Base-by-base conservation (phyloP, 129 eudicot genomes). In the Centaurea solstitialis region DNA sequence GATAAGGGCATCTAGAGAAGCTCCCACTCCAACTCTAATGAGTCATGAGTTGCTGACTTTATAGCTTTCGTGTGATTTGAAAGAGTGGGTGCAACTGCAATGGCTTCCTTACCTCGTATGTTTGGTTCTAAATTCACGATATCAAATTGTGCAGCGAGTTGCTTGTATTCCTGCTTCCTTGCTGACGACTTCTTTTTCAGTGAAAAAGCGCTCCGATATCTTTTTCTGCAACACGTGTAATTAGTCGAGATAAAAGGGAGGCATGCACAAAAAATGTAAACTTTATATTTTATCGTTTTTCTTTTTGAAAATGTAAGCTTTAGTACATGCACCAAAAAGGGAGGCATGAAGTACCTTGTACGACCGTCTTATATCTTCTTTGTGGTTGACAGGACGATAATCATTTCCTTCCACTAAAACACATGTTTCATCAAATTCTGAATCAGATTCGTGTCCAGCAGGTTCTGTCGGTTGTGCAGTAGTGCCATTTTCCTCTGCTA, bases 21-120 rank as follows among this genome's bases (percentile, higher is more conserved):
- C 83, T 91, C 98, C 98, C 97, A 94, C 28, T 94, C 98, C 0
- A 90, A 90, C 65, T 90, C 97, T 8, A 81, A 77, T 0, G 80
- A 64, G 69, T 80, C 92, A 24, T 38, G 21, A 77, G 79, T 39
- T 53, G 68, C 40, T 45, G 72, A 66, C n/a, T 80, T 75, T 20
- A 39, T 28, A 45, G 76, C 35, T 66, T 77, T 70, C 10, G 77
- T 37, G 37, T 72, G 74, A 45, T 24, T 11, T 4, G 50, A 6
- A 57, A 39, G 65, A 71, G 78, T 66, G 9, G 21, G 33, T 45
- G 61, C 67, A 67, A 41, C 64, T 64, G 47, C 23, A 47, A 26
- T 40, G 24, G 15, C 53, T 4, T 64, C 79, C 1, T 40, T 67
- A 17, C n/a, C 74, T 7, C 76, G 71, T 74, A 3, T 72, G 41